Conservation (phyloP, 352 stramenopile genomes). For the Phytophthora cryptogea region DNA sequence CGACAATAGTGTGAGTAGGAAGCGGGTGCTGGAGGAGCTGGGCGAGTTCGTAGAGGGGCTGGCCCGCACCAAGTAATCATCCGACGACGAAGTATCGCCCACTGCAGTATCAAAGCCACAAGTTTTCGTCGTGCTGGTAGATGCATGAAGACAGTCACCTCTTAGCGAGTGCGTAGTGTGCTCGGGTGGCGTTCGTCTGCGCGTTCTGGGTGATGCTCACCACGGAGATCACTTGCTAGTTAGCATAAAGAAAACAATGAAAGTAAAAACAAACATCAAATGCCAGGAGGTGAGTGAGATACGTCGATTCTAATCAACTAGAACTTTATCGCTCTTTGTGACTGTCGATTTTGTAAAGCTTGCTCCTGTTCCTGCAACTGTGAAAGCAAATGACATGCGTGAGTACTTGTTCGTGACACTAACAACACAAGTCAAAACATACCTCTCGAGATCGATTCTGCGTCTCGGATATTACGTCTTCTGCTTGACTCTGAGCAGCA, state of each 20-base stretch:
- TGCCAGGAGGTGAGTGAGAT: neutral
- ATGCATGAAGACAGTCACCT: constrained; percentile 15
- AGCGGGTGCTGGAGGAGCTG: constrained; percentile 67
- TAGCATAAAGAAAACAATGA: constrained; percentile 30
- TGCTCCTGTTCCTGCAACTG: constrained; percentile 65
- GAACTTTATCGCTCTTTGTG: constrained; percentile 35
- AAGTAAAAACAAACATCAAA: constrained; percentile 11
- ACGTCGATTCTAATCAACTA: constrained; percentile 18
- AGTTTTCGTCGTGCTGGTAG: constrained; percentile 9
- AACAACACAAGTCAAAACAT: constrained; percentile 1
- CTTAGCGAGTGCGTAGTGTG: constrained; percentile 23
- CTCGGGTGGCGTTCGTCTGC: constrained; percentile 21
- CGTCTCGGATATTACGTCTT: constrained; percentile 66
- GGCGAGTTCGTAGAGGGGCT: constrained; percentile 77
- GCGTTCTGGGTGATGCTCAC: constrained; percentile 10
- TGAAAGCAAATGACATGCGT: constrained; percentile 1
- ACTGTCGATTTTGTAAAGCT: constrained; percentile 38
- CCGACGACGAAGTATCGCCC: constrained; percentile 4
- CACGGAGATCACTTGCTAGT: constrained; percentile 25
- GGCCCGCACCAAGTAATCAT: constrained; percentile 66
- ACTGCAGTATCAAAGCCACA: constrained; percentile 10
- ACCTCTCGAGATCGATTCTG: constrained; percentile 79
- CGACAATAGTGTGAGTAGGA: constrained; percentile 76
- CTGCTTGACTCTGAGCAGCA: constrained; percentile 42
- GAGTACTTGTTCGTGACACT: constrained; percentile 5